These are phyloP conservation scores for Diaporthe sp. DNA, from an alignment of 2,329 filamentous ascomycete genomes.

Conservation along the genomic window DNA sequence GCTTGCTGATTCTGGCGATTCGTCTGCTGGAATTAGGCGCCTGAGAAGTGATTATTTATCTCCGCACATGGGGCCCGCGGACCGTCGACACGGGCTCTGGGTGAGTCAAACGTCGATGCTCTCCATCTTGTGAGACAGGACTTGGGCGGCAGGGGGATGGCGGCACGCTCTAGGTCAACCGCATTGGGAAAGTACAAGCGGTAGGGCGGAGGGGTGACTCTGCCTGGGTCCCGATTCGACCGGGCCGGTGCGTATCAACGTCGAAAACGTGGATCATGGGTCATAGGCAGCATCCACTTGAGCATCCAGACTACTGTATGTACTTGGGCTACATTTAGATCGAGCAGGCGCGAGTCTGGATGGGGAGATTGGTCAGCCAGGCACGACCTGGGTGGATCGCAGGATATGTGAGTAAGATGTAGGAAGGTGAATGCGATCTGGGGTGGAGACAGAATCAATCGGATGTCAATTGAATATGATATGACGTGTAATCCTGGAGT, in stretches of 20 bases:
- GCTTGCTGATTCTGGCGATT: neutral
- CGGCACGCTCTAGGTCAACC: neutral
- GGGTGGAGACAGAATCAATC: neutral
- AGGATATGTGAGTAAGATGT: neutral
- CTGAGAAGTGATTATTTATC: slow-evolving; percentile 28
- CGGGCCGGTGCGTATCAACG: neutral
- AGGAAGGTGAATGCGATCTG: slow-evolving; percentile 14
- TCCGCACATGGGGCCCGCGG: slow-evolving; percentile 14
- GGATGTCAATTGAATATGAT: neutral
- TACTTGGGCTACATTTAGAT: neutral
- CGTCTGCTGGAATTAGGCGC: fast-evolving
- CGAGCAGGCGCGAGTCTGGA: neutral
- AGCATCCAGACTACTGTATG: neutral
- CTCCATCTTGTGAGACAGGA: slow-evolving; percentile 10
- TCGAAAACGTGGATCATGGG: neutral
- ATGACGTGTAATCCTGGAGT: neutral
- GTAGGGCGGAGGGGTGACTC: neutral
- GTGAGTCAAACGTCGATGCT: slow-evolving; percentile 26
- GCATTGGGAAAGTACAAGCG: slow-evolving; percentile 38
- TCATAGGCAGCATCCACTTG: neutral
- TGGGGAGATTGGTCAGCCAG: neutral
- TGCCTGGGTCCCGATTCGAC: neutral
- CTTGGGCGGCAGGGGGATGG: neutral
- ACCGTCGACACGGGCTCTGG: neutral
- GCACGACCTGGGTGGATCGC: neutral